Base-by-base conservation (phyloP, 2,329 filamentous ascomycete genomes). In the Penicillium sp. region DNA sequence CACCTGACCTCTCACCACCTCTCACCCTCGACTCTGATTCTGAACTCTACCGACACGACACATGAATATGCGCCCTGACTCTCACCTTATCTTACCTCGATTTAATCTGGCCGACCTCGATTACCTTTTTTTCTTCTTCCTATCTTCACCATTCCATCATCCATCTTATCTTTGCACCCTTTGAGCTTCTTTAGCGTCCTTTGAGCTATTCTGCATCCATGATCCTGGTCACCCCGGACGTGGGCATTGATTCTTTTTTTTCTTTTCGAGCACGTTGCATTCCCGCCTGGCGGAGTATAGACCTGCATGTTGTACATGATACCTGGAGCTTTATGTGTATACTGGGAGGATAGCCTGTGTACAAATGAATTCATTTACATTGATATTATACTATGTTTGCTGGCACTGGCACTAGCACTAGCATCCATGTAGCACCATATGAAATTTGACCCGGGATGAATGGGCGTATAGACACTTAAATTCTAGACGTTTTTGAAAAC, bases 281-380 rank as follows among this genome's bases (percentile, higher is more conserved):
- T 63, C 52, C 62, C 64, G 29, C 59, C 55, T 56, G 53, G 42
- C 51, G 44, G 56, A 53, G 59, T 68, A 71, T 68, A 71, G 64
- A 70, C 47, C 56, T 64, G 58, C 62, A 69, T 64, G 65, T 61
- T 70, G 67, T 71, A 71, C 58, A 71, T 69, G 69, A 71, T 71
- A 71, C 65, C 66, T 67, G 54, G 34, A 23, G 36, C 34, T 42
- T 39, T 60, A 51, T 63, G 59, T 56, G 51, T 51, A 51, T 56
- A 56, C 31, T 51, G 42, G 48, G 49, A 45, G 29, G 46, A 47
- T 47, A 44, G 51, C 46, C 42, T 43, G 37, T 52, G 58, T 59
- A 53, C 40, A 61, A 54, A 61, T 24, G 40, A 45, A 50, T 39
- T n/a, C 39, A 13, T 50, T 28, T n/a, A 37, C 37, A 55, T 29